These are phyloP conservation scores for Leccinum truebloodii DNA, from an alignment of 768 basidiomycete species.

Conservation along the genomic window DNA sequence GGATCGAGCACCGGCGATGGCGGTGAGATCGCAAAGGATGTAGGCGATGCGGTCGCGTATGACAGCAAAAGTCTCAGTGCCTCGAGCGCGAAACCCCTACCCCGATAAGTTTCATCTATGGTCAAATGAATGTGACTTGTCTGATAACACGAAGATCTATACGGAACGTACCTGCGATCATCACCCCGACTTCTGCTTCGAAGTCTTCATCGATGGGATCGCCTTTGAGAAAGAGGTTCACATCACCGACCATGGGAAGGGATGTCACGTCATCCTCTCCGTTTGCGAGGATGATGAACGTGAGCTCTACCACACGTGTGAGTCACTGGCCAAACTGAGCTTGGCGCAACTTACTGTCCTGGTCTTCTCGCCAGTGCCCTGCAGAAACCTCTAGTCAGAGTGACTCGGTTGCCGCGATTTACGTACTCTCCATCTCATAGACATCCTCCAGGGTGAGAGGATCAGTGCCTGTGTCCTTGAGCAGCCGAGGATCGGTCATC, in stretches of 20 bases:
- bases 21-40: constrained; percentile 13
- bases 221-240: constrained; percentile 84
- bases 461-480: constrained; percentile 81
- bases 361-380: constrained; percentile 87
- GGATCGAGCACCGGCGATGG: constrained; percentile 25
- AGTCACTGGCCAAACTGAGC: not conserved
- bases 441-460: constrained; percentile 79
- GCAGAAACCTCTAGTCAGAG: constrained; percentile 1
- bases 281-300: constrained; percentile 80
- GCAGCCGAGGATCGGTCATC: constrained; percentile 79
- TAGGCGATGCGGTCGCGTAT: constrained; percentile 58
- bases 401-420: not conserved
- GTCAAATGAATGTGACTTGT: not conserved
- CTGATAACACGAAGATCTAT: not conserved
- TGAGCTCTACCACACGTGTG: constrained; percentile 57
- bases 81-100: constrained; percentile 64
- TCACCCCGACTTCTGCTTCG: constrained; percentile 87
- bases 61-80: constrained; percentile 66
- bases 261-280: constrained; percentile 31
- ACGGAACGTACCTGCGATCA: constrained; percentile 75
- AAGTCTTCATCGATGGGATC: constrained; percentile 42
- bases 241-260: constrained; percentile 85
- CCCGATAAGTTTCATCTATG: constrained; percentile 64
- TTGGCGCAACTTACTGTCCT: constrained; percentile 58
- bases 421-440: constrained; percentile 84